These are phyloP conservation scores for Metschnikowia koreensis DNA, from an alignment of 805 yeast genomes.

Conservation along the genomic window DNA sequence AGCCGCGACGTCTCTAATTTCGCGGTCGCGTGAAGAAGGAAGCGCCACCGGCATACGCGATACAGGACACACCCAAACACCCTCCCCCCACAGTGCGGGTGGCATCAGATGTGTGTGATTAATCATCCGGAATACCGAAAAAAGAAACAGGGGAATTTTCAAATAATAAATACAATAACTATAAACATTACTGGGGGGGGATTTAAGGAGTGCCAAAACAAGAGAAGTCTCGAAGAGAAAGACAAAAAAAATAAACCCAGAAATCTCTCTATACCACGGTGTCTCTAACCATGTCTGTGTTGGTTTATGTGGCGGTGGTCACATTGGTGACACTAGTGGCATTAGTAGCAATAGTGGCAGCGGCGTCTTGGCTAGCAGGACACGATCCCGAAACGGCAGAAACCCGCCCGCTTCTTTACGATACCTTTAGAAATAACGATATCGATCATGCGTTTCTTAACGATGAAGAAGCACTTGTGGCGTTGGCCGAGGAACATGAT, in stretches of 20 bases:
- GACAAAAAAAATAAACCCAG: too few species aligned
- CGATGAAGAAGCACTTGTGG: constrained; percentile 37
- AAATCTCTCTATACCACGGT: too few species aligned
- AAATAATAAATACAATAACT: too few species aligned
- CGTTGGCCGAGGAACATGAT: constrained; percentile 37
- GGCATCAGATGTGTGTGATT: not conserved
- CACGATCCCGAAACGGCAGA: not conserved
- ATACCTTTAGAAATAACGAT: constrained; percentile 15
- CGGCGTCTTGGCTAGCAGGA: constrained; percentile 3
- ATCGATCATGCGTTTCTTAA: constrained; percentile 40
- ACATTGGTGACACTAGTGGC: not conserved
- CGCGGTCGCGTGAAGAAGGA: not conserved
- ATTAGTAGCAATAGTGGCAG: not conserved
- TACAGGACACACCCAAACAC: not conserved
- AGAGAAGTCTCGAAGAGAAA: not conserved
- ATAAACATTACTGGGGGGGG: too few species aligned
- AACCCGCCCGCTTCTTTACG: constrained; percentile 10
- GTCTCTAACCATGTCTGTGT: not conserved
- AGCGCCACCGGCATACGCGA: not conserved
- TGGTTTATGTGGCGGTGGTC: not conserved
- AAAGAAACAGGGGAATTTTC: not conserved
- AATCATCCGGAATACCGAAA: not conserved
- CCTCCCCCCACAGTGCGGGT: constrained; percentile 1
- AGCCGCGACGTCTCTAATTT: not conserved
- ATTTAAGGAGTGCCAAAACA: not conserved